Evolutionary conservation across 768 basidiomycete species (phyloP), one percentile per base, ranked within the genome.

Genomic region (Suillus lakei): DNA sequence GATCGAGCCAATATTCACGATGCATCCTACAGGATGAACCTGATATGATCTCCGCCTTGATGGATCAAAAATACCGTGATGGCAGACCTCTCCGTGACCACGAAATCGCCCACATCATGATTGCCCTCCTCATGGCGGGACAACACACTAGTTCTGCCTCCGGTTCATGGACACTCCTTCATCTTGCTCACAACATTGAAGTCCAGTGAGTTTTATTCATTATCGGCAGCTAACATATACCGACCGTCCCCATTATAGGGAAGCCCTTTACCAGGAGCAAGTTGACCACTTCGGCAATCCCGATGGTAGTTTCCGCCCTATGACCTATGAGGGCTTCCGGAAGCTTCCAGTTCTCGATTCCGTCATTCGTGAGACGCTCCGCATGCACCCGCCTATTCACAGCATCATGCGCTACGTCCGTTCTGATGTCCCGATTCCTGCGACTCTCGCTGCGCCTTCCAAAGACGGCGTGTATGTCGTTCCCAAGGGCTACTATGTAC

Each of bases 101-200:
- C 69, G 95, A 99, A 77, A 91, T 99, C 66, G 96, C 98, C 0
- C 98, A 99, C 75, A 96, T 99, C 74, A 89, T 99, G 91, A 99
- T 98, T 72, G 98, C 98, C 18, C 86, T 99, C 54, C 89, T 99
- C 68, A 99, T 99, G 98, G 98, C 98, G 51, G 98, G 98, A 44
- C 98, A 99, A 80, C 98, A 99, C 79, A 99, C 98, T 0, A 94
- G 92, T 71, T 98, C 98, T 16, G 91, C 98, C 2, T 91, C 94
- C 26, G 89, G 89, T 38, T 91, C 95, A 12, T 99, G 98, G 98
- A 76, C 90, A 18, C 83, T 99, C 44, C 86, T 98, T 50, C 95
- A 98, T 73, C 76, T 99, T 36, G 97, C 96, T 34, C 81, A 86
- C 68, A 85, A 89, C 55, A 86, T 85, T 1, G 88, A 92, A 30